Percentiles rank a stretch among this genome's conserved stretches.
These are phyloP conservation scores for Hanseniaspora pseudoguilliermondii DNA, from an alignment of 805 yeast species.

Conservation along the genomic window DNA sequence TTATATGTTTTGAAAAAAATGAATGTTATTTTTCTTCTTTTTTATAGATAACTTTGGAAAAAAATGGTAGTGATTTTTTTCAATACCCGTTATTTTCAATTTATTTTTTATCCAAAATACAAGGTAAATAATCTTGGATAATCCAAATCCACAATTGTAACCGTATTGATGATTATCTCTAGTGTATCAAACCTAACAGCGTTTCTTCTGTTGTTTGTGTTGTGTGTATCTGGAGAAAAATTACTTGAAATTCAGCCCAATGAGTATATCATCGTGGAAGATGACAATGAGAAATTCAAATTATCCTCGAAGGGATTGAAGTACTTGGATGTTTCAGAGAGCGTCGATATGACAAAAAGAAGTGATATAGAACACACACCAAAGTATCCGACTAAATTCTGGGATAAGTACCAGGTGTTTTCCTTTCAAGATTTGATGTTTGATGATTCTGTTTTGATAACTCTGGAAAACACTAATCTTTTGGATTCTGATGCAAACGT, in stretches of 20 bases:
- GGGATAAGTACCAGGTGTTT: conserved; percentile 4
- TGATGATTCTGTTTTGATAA: conserved; percentile 8
- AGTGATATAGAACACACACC: neutral
- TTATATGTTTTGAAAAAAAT: neutral
- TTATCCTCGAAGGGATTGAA: neutral
- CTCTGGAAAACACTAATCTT: neutral
- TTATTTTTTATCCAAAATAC: no score
- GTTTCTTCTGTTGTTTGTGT: neutral
- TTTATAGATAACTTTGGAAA: neutral
- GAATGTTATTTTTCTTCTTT: no score
- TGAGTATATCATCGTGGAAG: neutral
- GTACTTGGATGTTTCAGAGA: neutral
- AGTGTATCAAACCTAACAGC: neutral
- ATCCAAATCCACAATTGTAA: no score
- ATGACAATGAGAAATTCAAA: neutral
- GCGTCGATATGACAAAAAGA: neutral
- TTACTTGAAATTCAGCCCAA: neutral
- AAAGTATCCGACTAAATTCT: neutral
- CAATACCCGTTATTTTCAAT: no score
- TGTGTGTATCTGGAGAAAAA: neutral
- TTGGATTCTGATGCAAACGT: neutral
- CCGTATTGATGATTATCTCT: no score
- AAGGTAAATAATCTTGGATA: no score
- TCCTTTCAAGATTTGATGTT: conserved; percentile 10
- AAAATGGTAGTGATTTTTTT: neutral